Evolutionary conservation across 495 filamentous ascomycete species (phyloP).

Genomic region (Daldinia childiae): DNA sequence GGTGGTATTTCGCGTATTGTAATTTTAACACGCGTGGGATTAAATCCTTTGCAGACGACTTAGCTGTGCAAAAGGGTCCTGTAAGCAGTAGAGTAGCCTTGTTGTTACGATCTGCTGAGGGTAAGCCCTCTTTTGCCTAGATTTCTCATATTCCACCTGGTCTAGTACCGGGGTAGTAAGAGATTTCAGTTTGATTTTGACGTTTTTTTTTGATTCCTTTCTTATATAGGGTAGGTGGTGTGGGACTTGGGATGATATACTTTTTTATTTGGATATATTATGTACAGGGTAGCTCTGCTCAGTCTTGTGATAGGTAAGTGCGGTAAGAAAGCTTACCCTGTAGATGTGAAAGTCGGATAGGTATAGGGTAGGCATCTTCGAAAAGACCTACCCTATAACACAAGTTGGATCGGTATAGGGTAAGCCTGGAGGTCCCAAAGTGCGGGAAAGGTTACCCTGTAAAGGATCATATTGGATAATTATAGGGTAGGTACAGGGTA

Average conservation of each 20-base stretch:
- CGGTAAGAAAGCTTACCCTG: not conserved
- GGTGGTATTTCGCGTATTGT: conserved; percentile 11
- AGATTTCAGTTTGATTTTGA: not conserved
- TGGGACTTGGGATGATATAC: not conserved
- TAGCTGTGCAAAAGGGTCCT: conserved; percentile 15
- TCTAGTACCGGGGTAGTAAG: not conserved
- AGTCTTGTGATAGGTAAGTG: too few relatives aligned
- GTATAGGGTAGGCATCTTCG: not conserved
- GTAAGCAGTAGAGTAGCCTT: conserved; percentile 16
- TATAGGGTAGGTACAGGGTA: too few relatives aligned
- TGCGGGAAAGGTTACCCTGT: not conserved
- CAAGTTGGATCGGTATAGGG: too few relatives aligned
- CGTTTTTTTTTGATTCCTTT: not conserved
- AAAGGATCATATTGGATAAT: not conserved
- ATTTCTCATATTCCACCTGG: conserved; percentile 4
- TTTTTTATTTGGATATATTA: not conserved
- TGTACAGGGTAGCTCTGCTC: not conserved
- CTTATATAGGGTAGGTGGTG: not conserved
- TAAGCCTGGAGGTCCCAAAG: too few relatives aligned
- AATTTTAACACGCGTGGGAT: conserved; percentile 12
- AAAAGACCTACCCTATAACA: too few relatives aligned
- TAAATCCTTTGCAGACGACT: conserved; percentile 16
- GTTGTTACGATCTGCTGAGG: conserved; percentile 14
- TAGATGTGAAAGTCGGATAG: not conserved
- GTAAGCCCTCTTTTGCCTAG: conserved; percentile 13